Base-by-base conservation (phyloP, 768 basidiomycete genomes). In the Leccinum obscurum region DNA sequence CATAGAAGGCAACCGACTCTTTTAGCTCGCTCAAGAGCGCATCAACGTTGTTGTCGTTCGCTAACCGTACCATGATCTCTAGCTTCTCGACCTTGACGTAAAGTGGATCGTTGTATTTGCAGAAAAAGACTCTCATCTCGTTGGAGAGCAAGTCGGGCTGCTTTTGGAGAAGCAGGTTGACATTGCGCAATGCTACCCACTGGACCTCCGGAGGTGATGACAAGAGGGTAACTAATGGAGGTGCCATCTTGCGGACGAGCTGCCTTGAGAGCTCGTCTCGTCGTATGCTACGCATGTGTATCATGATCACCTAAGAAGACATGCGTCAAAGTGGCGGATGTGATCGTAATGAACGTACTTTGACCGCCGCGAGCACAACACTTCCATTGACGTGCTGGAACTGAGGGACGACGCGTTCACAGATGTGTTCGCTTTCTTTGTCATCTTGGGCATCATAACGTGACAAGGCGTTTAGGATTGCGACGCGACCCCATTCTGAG, bases 121-220 rank as follows among this genome's bases (percentile, higher is more conserved):
- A 98, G 81, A 98, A 99, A 75, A 99, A 99, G 20, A 99, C 97
- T 50, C 95, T 85, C 93, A 99, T 95, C 75, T 99, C 96, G 75
- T 92, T 97, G 7, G 89, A 85, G 9, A 99, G 84, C 60, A 97
- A 81, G 63, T 95, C 94, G 2, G 93, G 77, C 4, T 93, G 88
- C 70, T 96, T 96, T 75, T 99, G 96, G 2, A 99, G 85, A 28
- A 99, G 82, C 30, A 99, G 85, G 69, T 98, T 98, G 78, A 98
- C 94, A 70, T 98, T 98, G 30, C 97, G 86, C 55, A 99, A 78
- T 0, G 95, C 94, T 54, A 98, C 96, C 95, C 96, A 99, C 75
- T 99, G 97, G 0, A 98, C 92, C 70, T 99, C 97, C 1, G 96
- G 95, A 3, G 95, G 93, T 1, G 95, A 94, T 1, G 96, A 97